Conservation (phyloP, 768 basidiomycete genomes). For the Rhizopogon sp. region DNA sequence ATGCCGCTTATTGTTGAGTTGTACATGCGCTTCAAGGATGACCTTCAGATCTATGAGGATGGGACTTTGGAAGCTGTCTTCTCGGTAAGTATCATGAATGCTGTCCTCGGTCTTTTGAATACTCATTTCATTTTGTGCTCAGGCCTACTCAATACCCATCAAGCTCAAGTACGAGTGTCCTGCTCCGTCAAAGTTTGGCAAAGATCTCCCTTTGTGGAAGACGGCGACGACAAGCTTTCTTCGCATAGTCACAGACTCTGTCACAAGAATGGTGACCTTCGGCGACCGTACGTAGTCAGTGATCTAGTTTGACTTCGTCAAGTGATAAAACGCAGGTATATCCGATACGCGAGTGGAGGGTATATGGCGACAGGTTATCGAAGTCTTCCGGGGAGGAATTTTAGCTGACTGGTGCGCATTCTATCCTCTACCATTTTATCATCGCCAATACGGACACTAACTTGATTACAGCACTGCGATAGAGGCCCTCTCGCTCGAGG, state of each 20-base stretch:
- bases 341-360: slow-evolving; percentile 64
- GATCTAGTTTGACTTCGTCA: neutral
- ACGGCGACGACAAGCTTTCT: slow-evolving; percentile 84
- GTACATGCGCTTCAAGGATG: slow-evolving; percentile 39
- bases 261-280: slow-evolving; percentile 44
- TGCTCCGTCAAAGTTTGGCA: slow-evolving; percentile 78
- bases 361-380: slow-evolving; percentile 81
- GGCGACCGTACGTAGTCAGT: slow-evolving; percentile 38
- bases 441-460: neutral
- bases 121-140: neutral
- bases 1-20: slow-evolving; percentile 85
- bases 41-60: slow-evolving; percentile 45
- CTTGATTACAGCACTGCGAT: slow-evolving; percentile 42
- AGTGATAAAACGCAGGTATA: slow-evolving; percentile 36
- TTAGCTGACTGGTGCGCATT: slow-evolving; percentile 73
- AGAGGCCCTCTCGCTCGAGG: slow-evolving; percentile 53
- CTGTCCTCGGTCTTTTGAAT: neutral
- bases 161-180: slow-evolving; percentile 96
- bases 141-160: slow-evolving; percentile 89
- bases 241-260: slow-evolving; percentile 64
- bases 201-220: slow-evolving; percentile 90
- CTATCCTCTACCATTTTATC: neutral
- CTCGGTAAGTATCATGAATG: slow-evolving; percentile 44
- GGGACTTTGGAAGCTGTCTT: slow-evolving; percentile 84
- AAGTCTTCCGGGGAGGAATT: slow-evolving; percentile 77